These are phyloP conservation scores for Mortierella sp. DNA, from an alignment of 371 early-diverging fungal species.

Conservation along the genomic window DNA sequence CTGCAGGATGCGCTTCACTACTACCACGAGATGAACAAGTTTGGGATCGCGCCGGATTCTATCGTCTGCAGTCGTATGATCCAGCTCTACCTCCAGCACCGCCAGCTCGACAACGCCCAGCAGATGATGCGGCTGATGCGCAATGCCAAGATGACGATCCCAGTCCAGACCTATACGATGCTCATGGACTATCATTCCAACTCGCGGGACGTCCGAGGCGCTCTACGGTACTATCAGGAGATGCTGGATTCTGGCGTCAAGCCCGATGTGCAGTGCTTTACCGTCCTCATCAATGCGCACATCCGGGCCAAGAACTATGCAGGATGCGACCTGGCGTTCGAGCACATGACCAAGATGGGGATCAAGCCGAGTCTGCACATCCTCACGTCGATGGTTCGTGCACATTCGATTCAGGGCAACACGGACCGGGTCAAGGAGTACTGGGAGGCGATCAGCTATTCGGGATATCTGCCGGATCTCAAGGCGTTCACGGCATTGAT, in stretches of 20 bases:
- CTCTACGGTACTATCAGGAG: slow-evolving; percentile 59
- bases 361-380: slow-evolving; percentile 30
- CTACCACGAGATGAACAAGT: slow-evolving; percentile 44
- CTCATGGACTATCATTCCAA: slow-evolving; percentile 40
- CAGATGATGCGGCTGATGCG: slow-evolving; percentile 40
- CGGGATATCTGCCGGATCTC: slow-evolving; percentile 37
- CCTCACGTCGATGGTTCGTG: slow-evolving; percentile 59
- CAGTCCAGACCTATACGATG: slow-evolving; percentile 51
- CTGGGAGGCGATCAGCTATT: slow-evolving; percentile 38
- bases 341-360: slow-evolving; percentile 38
- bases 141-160: slow-evolving; percentile 23
- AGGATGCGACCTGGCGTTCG: slow-evolving; percentile 24
- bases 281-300: slow-evolving; percentile 63
- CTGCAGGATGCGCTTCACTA: slow-evolving; percentile 38
- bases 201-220: slow-evolving; percentile 17
- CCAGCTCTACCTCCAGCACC: slow-evolving; percentile 45
- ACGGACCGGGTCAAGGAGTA: slow-evolving; percentile 56
- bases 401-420: slow-evolving; percentile 50
- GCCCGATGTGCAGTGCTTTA: slow-evolving; percentile 66
- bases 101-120: slow-evolving; percentile 39
- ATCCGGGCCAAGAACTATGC: slow-evolving; percentile 40
- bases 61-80: slow-evolving; percentile 46
- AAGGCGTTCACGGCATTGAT: slow-evolving; percentile 41
- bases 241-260: slow-evolving; percentile 58
- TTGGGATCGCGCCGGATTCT: slow-evolving; percentile 28